Base-by-base conservation (phyloP, 306 rosid genomes). In the Cicer bijugum region DNA sequence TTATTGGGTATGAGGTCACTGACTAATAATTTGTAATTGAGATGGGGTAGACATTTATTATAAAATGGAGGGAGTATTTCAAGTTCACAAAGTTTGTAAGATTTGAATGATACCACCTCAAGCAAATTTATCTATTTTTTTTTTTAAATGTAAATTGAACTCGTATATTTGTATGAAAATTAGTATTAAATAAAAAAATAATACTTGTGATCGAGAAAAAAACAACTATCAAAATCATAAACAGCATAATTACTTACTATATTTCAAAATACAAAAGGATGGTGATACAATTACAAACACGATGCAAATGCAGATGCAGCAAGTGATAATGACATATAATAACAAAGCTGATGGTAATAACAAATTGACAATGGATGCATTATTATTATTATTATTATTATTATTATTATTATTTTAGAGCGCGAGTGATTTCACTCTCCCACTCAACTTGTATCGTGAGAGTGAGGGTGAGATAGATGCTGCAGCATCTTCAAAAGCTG, bases 401-500 rank as follows among this genome's bases (percentile, higher is more conserved):
- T 23, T 23, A 23, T 28, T 65, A 65, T 17, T 15, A 11, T 20
- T 67, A 46, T 45, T 67, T 44, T 6, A 7, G 20, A 67, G 7
- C 19, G 72, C 55, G 44, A 46, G 57, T 67, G 57, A 12, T 1
- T 12, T 28, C 57, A 46, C 43, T 28, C 40, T 43, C 53, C 71
- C 20, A 45, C 20, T 67, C 57, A 67, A 67, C 20, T 69, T 11
- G 62, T 35, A 11, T 10, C 39, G 3, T 67, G 72, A 5, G 72
- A 7, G n/a, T 65, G 58, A 6, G 45, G 43, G 11, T 69, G 33
- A 51, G 74, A 69, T 0, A 69, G 61, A 3, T 51, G 62, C 7
- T 70, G 75, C 59, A 89, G 89, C 4, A 81, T 80, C 86, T 79
- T 88, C 81, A 94, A 73, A 20, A 94, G 80, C 66, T 85, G 92